phyloP scores from a whole-genome alignment of 2,329 filamentous ascomycete species.

The Tolypocladium inflatum region DNA sequence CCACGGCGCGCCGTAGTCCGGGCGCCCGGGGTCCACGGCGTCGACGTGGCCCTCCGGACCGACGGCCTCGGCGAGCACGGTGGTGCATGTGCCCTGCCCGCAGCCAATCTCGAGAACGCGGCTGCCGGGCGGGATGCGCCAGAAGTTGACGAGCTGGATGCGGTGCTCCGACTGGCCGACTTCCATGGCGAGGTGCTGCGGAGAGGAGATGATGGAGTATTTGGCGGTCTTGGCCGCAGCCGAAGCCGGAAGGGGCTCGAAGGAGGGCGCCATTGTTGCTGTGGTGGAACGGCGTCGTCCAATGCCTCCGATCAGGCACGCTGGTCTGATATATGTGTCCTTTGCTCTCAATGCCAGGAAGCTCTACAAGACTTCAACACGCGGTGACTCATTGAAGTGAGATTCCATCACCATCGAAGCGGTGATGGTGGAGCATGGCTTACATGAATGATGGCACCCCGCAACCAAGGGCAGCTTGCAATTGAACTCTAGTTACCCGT shows the following conservation, averaged over 20 bases:
- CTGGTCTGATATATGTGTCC: not conserved
- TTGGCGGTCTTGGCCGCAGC: not conserved
- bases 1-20: constrained; percentile 39
- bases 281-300: not conserved
- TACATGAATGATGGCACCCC: not conserved
- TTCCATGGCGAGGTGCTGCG: constrained; percentile 8
- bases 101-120: constrained; percentile 48
- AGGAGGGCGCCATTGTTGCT: not conserved
- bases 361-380: not conserved
- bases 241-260: not conserved
- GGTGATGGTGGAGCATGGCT: not conserved
- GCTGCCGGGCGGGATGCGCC: constrained; percentile 25
- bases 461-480: not conserved
- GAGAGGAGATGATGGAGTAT: not conserved
- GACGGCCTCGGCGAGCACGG: constrained; percentile 38
- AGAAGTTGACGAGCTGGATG: constrained; percentile 22
- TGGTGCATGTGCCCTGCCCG: constrained; percentile 49
- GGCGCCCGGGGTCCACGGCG: constrained; percentile 41
- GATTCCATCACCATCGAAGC: not conserved
- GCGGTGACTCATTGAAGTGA: not conserved
- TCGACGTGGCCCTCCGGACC: constrained; percentile 33
- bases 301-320: not conserved
- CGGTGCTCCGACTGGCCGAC: constrained; percentile 23
- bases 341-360: not conserved
- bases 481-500: not conserved